These are phyloP conservation scores for Botrytis elliptica DNA, from an alignment of 2,329 filamentous ascomycete genomes.

Conservation along the genomic window DNA sequence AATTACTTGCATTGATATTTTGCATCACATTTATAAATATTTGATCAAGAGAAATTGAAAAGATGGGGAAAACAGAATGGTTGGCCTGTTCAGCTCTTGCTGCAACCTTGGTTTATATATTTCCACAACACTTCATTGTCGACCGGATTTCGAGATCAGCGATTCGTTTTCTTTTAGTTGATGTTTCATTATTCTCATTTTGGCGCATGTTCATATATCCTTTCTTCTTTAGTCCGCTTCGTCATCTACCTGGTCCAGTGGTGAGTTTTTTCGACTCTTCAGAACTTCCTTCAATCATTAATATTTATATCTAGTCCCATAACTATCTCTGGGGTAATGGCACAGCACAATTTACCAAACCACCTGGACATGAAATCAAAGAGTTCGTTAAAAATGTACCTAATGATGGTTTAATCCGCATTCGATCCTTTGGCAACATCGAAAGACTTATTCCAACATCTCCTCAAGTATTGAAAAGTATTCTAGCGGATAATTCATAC, in stretches of 20 bases:
- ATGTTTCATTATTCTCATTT: constrained; percentile 1
- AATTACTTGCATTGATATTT: not conserved
- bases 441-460: constrained; percentile 59
- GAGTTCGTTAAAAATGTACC: constrained; percentile 52
- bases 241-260: constrained; percentile 21
- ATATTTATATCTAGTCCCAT: not conserved
- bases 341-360: not conserved
- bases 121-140: constrained; percentile 10
- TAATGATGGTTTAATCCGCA: constrained; percentile 67
- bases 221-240: constrained; percentile 25
- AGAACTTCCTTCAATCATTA: not conserved
- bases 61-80: constrained; percentile 16
- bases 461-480: constrained; percentile 63
- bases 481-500: constrained; percentile 66
- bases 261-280: constrained; percentile 12
- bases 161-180: constrained; percentile 9
- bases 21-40: not conserved
- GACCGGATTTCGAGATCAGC: constrained; percentile 14
- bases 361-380: constrained; percentile 24
- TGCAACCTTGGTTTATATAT: constrained; percentile 11
- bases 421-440: constrained; percentile 57
- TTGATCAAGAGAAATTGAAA: not conserved
- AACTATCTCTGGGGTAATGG: constrained; percentile 12
- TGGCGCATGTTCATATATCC: constrained; percentile 23
- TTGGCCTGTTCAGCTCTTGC: constrained; percentile 1